phyloP scores from a whole-genome alignment of 176 grass and related monocot species.

The Aechmea fasciata region DNA sequence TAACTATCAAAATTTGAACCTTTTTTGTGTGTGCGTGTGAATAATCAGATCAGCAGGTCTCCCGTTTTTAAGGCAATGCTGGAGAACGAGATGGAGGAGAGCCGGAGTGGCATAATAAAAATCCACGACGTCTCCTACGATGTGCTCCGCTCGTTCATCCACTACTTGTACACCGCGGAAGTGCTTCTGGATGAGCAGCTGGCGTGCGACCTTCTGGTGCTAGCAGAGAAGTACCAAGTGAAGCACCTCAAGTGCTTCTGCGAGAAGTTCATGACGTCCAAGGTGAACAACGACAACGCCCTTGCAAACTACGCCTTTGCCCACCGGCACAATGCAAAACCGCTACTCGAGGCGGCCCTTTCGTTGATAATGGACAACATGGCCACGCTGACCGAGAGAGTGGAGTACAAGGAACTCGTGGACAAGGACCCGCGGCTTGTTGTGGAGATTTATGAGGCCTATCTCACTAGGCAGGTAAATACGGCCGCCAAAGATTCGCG shows the following conservation, averaged over 20 bases:
- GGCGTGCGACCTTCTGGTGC: slow-evolving; percentile 65
- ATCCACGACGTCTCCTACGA: slow-evolving; percentile 68
- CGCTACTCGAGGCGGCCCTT: slow-evolving; percentile 65
- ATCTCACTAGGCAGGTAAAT: slow-evolving; percentile 71
- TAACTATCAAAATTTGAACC: background rate
- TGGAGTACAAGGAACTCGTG: slow-evolving; percentile 87
- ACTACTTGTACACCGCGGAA: slow-evolving; percentile 78
- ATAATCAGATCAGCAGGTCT: slow-evolving; percentile 65
- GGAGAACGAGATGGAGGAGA: slow-evolving; percentile 95
- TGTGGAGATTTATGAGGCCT: slow-evolving; percentile 85
- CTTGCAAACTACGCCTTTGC: slow-evolving; percentile 65
- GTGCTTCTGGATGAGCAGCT: slow-evolving; percentile 63
- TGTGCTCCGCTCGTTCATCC: slow-evolving; percentile 61
- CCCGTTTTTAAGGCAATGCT: slow-evolving; percentile 96
- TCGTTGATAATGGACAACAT: slow-evolving; percentile 66
- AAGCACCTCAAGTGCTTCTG: slow-evolving; percentile 76
- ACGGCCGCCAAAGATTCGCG: slow-evolving; percentile 37
- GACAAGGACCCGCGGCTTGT: slow-evolving; percentile 84
- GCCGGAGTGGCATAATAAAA: slow-evolving; percentile 79
- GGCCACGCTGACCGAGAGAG: slow-evolving; percentile 48
- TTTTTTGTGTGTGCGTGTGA: background rate
- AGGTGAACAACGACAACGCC: slow-evolving; percentile 74
- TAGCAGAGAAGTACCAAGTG: slow-evolving; percentile 91
- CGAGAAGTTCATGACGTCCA: slow-evolving; percentile 81
- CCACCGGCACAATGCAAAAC: slow-evolving; percentile 64